Evolutionary conservation across 2,329 filamentous ascomycete genomes (phyloP), one percentile per base, ranked within the genome.

Genomic region (Microdochium bolleyi): DNA sequence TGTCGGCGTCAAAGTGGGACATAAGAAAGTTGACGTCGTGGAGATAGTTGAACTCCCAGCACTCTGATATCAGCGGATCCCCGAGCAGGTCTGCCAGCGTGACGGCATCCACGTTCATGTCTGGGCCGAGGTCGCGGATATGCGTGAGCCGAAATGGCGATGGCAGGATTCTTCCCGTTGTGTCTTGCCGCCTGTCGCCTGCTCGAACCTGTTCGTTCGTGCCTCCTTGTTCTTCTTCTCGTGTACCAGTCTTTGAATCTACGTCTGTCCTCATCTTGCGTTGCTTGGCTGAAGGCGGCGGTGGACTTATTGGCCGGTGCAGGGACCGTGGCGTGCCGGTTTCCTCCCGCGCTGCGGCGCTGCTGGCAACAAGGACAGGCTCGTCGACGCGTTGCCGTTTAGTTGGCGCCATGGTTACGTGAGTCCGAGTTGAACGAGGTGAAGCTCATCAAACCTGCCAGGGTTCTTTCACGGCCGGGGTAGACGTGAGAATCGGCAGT

Each of bases 131-230:
- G 59, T 88, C 85, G 25, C 73, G 74, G 52, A 94, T 85, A 54
- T 75, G 77, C 0, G 87, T 92, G 14, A 94, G 78, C 53, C 83
- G 82, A 58, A 92, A 80, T 0, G 89, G 89, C 1, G 88, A 92
- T 1, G 69, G 64, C 24, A 82, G 61, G 1, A 63, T 25, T 27
- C 55, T 16, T 46, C 41, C 7, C 5, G 41, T 19, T n/a, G n/a
- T n/a, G n/a, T n/a, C n/a, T n/a, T 21, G 27, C 27, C n/a, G 41
- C 13, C 14, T 46, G 41, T 21, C 19, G 21, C 22, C 21, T 21
- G 9, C n/a, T 24, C 22, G 9, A 8, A 38, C 4, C 34, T 46
- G 27, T n/a, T n/a, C 27, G 27, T 30, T 30, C 11, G 27, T 30
- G 27, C 27, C 27, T 30, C n/a, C n/a, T n/a, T n/a, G n/a, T n/a